These are phyloP conservation scores for Raphanus sativus DNA, from an alignment of 345 rosid species.

Conservation along the genomic window DNA sequence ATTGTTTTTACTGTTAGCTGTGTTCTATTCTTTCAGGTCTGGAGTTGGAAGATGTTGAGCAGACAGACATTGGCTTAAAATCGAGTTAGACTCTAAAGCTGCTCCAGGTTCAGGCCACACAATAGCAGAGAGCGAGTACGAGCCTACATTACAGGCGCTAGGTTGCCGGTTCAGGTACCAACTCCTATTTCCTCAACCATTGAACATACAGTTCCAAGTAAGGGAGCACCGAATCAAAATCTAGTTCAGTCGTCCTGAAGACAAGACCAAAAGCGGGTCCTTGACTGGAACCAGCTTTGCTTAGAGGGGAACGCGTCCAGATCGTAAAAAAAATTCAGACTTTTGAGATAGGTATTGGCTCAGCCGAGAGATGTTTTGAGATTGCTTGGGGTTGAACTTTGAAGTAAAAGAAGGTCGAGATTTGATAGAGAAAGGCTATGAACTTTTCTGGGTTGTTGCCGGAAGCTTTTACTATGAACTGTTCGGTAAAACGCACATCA, in stretches of 20 bases:
- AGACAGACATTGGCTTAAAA: constrained; percentile 79
- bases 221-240: constrained; percentile 59
- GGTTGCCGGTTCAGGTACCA: constrained; percentile 72
- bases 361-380: constrained; percentile 45
- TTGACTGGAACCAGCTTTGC: constrained; percentile 51
- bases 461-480: constrained; percentile 51
- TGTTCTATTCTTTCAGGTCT: constrained; percentile 7
- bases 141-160: constrained; percentile 65
- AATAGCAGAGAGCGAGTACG: constrained; percentile 76
- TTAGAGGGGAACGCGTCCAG: constrained; percentile 43
- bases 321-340: constrained; percentile 51
- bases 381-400: constrained; percentile 46
- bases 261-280: constrained; percentile 67
- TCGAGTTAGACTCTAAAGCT: constrained; percentile 68
- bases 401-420: constrained; percentile 88
- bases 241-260: constrained; percentile 64
- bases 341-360: constrained; percentile 46
- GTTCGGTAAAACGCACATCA: constrained; percentile 41
- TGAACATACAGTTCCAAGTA: constrained; percentile 60
- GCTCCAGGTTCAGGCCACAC: constrained; percentile 72
- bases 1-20: background rate
- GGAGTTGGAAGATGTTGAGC: constrained; percentile 50
- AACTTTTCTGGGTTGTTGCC: too few relatives aligned
- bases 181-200: constrained; percentile 65
- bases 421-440: too few relatives aligned